Evolutionary conservation across 2,329 filamentous ascomycete species (phyloP).

Genomic region (Xylariaceae sp.): DNA sequence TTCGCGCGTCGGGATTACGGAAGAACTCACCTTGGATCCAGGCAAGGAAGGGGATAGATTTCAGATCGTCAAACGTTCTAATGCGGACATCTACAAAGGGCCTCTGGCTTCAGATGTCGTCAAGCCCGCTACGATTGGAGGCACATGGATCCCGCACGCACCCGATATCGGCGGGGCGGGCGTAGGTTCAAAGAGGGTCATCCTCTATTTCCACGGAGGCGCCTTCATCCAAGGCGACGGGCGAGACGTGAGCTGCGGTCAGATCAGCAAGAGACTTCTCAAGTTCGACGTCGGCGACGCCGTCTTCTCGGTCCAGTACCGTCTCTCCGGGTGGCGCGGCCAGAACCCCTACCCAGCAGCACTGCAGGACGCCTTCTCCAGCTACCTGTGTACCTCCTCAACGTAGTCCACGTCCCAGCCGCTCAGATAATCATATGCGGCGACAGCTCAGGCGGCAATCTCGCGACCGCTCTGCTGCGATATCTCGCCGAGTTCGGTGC

Average conservation of each 20-base stretch:
- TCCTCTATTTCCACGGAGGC: slow-evolving; percentile 25
- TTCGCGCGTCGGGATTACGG: slow-evolving; percentile 13
- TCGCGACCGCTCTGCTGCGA: slow-evolving; percentile 37
- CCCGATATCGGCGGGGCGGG: slow-evolving; percentile 2
- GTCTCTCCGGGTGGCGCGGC: slow-evolving; percentile 37
- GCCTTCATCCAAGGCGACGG: slow-evolving; percentile 25
- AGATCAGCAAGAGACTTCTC: slow-evolving; percentile 28
- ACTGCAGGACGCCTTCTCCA: slow-evolving; percentile 42
- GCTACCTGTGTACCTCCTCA: slow-evolving; percentile 40
- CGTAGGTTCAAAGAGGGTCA: slow-evolving; percentile 8
- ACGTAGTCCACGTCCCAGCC: slow-evolving; percentile 34
- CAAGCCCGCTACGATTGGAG: slow-evolving; percentile 22
- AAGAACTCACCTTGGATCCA: slow-evolving; percentile 8
- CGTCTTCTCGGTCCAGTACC: slow-evolving; percentile 42
- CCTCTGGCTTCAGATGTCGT: slow-evolving; percentile 11
- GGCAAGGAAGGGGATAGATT: slow-evolving; percentile 16
- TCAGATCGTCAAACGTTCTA: slow-evolving; percentile 11
- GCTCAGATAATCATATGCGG: slow-evolving; percentile 39
- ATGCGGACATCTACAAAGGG: slow-evolving; percentile 15
- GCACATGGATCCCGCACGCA: slow-evolving; percentile 23
- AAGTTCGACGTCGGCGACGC: slow-evolving; percentile 33
- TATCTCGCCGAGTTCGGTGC: slow-evolving; percentile 38
- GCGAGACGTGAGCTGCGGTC: slow-evolving; percentile 9
- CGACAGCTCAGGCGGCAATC: slow-evolving; percentile 44
- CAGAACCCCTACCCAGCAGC: slow-evolving; percentile 41